Evolutionary conservation across 1,284 basidiomycete genomes (phyloP), one percentile per base, ranked within the genome.

Genomic region (Apiotrichum sp.): DNA sequence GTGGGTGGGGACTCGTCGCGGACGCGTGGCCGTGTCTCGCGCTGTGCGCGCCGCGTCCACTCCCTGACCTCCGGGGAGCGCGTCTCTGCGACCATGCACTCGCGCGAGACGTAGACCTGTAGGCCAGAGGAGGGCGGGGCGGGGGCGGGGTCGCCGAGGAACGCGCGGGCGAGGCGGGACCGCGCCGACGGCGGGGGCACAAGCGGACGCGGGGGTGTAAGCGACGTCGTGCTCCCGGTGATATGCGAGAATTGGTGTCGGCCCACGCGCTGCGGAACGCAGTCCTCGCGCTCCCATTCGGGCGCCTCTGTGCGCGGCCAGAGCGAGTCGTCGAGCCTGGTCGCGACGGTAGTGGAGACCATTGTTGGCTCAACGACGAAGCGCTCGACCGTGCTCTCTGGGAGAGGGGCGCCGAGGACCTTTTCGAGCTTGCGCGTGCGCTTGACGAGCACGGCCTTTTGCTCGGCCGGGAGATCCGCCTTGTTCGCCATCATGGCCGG

Each of bases 391-490:
- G 63, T 54, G 9, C 47, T 41, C 53, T 71, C 71, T 3, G 51
- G 49, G 22, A 74, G 59, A 0, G 68, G 53, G 49, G 69, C 64
- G 70, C 89, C 89, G 50, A 92, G 84, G 16, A 91, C 74, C 64
- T 86, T 84, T 32, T 87, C 82, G 42, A 92, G 80, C 73, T 92
- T 92, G 65, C 84, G 82, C 35, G 84, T 83, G 62, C 85, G 84
- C 50, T 83, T 80, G 31, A 90, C 77, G 51, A 87, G 82, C 42
- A 87, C 84, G 0, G 85, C 82, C 29, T 88, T 85, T 62, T 88
- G 84, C 29, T 81, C 79, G 9, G 84, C 76, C 56, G 80, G 78
- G 40, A 90, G 82, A 55, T 80, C 76, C 69, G 88, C 88, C 3
- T 83, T 84, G 5, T 85, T 86, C 1, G 82, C 81, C 61, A 34